Conservation (phyloP, 2,329 filamentous ascomycete genomes). For the Colletotrichum sp. region DNA sequence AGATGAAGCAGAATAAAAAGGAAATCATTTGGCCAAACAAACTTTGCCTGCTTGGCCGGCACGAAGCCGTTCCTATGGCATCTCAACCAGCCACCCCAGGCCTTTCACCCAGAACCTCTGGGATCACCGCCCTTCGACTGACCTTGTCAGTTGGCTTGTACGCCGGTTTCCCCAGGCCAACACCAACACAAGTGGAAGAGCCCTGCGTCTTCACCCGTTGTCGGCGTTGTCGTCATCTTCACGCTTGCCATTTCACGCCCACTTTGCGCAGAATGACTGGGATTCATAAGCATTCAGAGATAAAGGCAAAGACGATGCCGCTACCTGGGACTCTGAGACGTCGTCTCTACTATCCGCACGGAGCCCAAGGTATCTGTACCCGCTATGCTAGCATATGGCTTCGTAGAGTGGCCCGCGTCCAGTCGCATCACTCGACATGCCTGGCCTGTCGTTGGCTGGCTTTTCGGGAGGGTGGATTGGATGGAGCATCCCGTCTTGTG, state of each 20-base stretch:
- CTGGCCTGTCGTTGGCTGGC: conserved; percentile 12
- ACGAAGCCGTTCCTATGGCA: conserved; percentile 1
- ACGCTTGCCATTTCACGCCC: not conserved
- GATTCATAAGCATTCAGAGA: not conserved
- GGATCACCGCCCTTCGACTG: not conserved
- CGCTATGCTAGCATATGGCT: not conserved
- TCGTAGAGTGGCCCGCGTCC: not conserved
- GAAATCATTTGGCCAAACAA: conserved; percentile 6
- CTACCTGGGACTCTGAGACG: not conserved
- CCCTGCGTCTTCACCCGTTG: not conserved
- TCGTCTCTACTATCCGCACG: conserved; percentile 2
- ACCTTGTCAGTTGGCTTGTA: not conserved
- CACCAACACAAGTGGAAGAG: not conserved
- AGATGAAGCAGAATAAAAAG: not conserved
- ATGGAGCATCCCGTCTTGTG: conserved; percentile 14
- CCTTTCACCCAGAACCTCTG: not conserved
- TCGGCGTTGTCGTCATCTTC: not conserved
- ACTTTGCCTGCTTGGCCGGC: conserved; percentile 1
- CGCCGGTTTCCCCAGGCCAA: not conserved
- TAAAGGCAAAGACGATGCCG: not conserved
- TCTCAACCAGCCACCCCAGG: not conserved
- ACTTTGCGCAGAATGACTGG: not conserved
- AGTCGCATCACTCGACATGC: conserved; percentile 16
- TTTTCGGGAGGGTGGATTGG: conserved; percentile 15
- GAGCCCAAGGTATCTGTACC: not conserved